Evolutionary conservation across 306 rosid genomes (phyloP), one percentile per base, ranked within the genome.

Genomic region (Datisca glomerata): DNA sequence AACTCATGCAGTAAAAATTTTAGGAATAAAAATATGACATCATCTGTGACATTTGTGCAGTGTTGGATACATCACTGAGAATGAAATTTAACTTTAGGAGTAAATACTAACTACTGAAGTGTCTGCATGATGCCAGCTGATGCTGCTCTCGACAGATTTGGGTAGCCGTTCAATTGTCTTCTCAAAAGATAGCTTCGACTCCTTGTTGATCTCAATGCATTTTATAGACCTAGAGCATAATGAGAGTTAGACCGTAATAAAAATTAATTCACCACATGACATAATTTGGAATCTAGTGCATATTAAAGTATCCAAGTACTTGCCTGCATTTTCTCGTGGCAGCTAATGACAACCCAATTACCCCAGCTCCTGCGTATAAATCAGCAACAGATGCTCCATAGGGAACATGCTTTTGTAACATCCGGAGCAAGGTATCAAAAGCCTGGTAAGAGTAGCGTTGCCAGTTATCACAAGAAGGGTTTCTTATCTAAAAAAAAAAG

Each of bases 361-460:
- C 95, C 56, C 97, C 97, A 33, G 93, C 95, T 60, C 95, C 95
- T 49, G 97, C 95, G 65, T 89, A 89, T 64, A 89, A 68, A 63
- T 89, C 97, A 41, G 86, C 66, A 49, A 89, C 93, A 69, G 93
- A 68, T 53, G 97, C 54, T 50, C 86, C 86, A 59, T 69, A 65
- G 37, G 93, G 97, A 45, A 89, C 95, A 68, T 89, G 77, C 57
- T 65, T 83, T 18, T 77, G 94, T 53, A 89, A 66, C 83, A 76
- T 89, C 53, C 65, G 93, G 43, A 89, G 93, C 66, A 89, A 64
- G 69, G 49, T 18, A 47, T 89, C 80, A 60, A 89, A 89, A 58
- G 94, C 97, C 97, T 89, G 81, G 24, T n/a, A n/a, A n/a, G n/a
- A n/a, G n/a, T n/a, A n/a, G n/a, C n/a, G n/a, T n/a, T n/a, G n/a